Conservation (phyloP, 2,329 filamentous ascomycete species). For the Claviceps cyperi region DNA sequence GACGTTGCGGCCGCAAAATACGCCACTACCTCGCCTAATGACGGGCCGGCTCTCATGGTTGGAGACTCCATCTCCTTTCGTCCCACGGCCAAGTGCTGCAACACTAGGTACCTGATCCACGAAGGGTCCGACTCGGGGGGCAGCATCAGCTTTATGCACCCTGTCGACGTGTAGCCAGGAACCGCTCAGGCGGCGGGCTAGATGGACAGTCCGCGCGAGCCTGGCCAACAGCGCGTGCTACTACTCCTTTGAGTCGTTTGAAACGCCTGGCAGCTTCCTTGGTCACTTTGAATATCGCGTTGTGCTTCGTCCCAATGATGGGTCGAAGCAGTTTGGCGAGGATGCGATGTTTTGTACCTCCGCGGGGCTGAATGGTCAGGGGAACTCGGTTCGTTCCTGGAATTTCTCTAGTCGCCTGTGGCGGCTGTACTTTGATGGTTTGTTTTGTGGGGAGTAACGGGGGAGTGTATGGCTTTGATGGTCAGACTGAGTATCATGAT, state of each 20-base stretch:
- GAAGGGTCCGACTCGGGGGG: constrained; percentile 17
- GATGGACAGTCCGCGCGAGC: constrained; percentile 38
- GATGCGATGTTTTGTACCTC: constrained; percentile 50
- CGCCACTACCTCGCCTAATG: constrained; percentile 24
- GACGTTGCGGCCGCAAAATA: constrained; percentile 31
- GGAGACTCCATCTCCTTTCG: constrained; percentile 38
- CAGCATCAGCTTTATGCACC: constrained; percentile 37
- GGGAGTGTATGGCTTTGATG: background rate
- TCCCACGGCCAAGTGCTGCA: constrained; percentile 39
- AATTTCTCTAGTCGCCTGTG: constrained; percentile 44
- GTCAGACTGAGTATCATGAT: background rate
- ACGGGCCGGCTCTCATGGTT: constrained; percentile 29
- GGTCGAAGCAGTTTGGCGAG: constrained; percentile 40
- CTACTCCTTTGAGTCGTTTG: constrained; percentile 46
- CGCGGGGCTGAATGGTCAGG: constrained; percentile 33
- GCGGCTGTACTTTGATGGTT: constrained; percentile 30
- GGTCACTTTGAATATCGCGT: constrained; percentile 41
- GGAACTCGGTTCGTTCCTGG: constrained; percentile 41
- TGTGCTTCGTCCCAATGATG: constrained; percentile 33
- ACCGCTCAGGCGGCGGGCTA: constrained; percentile 35
- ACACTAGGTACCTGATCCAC: constrained; percentile 40
- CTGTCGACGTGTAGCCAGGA: constrained; percentile 35
- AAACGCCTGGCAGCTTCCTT: constrained; percentile 43
- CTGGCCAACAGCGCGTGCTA: constrained; percentile 41
- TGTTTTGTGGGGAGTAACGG: constrained; percentile 1